These are phyloP conservation scores for Paratinospora sagittata DNA, from an alignment of 164 flowering plant genomes.

Conservation along the genomic window DNA sequence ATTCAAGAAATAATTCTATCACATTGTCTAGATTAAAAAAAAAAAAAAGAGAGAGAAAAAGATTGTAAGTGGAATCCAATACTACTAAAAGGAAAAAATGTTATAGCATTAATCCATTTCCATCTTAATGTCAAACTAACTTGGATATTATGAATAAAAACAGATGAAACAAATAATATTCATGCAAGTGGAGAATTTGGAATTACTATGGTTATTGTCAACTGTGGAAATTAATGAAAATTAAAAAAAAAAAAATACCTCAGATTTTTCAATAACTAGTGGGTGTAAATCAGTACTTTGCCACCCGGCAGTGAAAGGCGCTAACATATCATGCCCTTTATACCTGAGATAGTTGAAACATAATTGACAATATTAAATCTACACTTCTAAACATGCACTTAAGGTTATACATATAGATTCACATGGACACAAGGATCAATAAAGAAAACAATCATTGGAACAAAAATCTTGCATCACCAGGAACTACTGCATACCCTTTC, in stretches of 20 bases:
- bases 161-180: background rate
- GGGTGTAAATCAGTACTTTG: conserved; percentile 70
- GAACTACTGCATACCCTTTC: conserved; percentile 29
- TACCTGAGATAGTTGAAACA: conserved; percentile 33
- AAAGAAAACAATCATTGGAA: background rate
- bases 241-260: conserved; percentile 38
- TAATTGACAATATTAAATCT: background rate
- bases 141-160: background rate
- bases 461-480: background rate
- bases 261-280: conserved; percentile 74
- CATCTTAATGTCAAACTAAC: background rate
- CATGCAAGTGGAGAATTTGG: background rate
- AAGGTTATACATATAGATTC: background rate
- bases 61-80: background rate
- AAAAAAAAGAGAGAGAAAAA: too few relatives aligned
- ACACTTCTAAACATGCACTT: background rate
- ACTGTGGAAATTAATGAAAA: background rate
- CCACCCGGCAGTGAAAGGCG: conserved; percentile 98
- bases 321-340: conserved; percentile 95
- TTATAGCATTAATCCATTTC: background rate
- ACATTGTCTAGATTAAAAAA: too few relatives aligned
- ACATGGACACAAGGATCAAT: background rate
- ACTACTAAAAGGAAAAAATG: background rate
- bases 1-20: conserved; percentile 5
- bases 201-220: background rate